Conservation (phyloP, 352 stramenopile species). For the Pythium oligandrum region DNA sequence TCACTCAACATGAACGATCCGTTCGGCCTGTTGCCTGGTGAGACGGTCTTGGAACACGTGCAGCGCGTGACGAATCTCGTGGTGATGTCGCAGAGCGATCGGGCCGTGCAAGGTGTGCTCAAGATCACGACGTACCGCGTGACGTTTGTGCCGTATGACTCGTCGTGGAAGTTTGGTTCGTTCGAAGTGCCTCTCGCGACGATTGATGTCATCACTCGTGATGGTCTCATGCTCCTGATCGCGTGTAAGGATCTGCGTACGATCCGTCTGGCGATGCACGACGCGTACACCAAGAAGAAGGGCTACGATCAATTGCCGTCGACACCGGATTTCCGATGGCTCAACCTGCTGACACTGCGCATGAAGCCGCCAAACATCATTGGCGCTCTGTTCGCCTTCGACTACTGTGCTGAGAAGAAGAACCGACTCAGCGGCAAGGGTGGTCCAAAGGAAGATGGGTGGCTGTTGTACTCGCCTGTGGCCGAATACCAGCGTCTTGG, state of each 20-base stretch:
- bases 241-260: slow-evolving; percentile 78
- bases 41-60: slow-evolving; percentile 73
- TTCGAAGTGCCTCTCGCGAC: slow-evolving; percentile 79
- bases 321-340: slow-evolving; percentile 71
- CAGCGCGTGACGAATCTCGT: slow-evolving; percentile 84
- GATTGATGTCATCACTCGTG: slow-evolving; percentile 71
- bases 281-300: slow-evolving; percentile 81
- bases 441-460: slow-evolving; percentile 66
- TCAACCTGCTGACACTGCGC: slow-evolving; percentile 70
- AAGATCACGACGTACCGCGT: slow-evolving; percentile 84
- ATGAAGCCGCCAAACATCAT: slow-evolving; percentile 83
- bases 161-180: slow-evolving; percentile 79
- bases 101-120: slow-evolving; percentile 74
- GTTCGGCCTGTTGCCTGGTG: slow-evolving; percentile 56
- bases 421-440: slow-evolving; percentile 16
- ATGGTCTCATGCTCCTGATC: slow-evolving; percentile 79
- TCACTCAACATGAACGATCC: slow-evolving; percentile 62
- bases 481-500: slow-evolving; percentile 81
- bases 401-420: slow-evolving; percentile 75
- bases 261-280: slow-evolving; percentile 78
- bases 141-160: slow-evolving; percentile 81
- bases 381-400: slow-evolving; percentile 70
- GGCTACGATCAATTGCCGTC: slow-evolving; percentile 71
- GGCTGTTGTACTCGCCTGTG: slow-evolving; percentile 79
- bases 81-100: slow-evolving; percentile 78